Conservation (phyloP, 2,329 filamentous ascomycete species). For the Colletotrichum sp. region DNA sequence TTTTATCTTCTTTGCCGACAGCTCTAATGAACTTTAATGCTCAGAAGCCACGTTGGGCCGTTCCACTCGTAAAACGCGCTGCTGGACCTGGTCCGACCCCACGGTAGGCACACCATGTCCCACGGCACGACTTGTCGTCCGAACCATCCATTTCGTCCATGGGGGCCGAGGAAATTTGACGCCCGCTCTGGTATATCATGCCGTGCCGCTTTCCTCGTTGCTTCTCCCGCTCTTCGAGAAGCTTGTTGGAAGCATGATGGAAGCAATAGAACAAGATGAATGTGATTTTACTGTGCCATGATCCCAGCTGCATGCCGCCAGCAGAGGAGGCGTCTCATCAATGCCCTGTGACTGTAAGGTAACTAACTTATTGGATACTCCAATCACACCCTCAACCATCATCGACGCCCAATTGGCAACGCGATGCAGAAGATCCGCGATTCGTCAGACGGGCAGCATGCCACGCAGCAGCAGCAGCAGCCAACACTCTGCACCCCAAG, state of each 20-base stretch:
- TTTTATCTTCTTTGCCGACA: not conserved
- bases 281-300: not conserved
- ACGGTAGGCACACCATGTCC: not conserved
- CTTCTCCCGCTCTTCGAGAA: constrained; percentile 14
- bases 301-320: not conserved
- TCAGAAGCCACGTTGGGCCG: not conserved
- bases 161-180: not conserved
- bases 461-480: not conserved
- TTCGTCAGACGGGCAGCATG: not conserved
- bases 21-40: not conserved
- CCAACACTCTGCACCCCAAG: not conserved
- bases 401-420: not conserved
- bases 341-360: not conserved
- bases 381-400: not conserved
- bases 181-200: not conserved
- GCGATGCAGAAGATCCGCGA: not conserved
- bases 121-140: not conserved
- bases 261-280: constrained; percentile 6
- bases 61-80: not conserved
- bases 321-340: not conserved
- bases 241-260: constrained; percentile 4
- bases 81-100: not conserved
- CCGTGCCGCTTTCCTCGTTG: not conserved
- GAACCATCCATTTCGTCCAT: not conserved
- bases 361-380: not conserved